phyloP scores from a whole-genome alignment of 306 rosid genomes.

The Clitoria ternatea region DNA sequence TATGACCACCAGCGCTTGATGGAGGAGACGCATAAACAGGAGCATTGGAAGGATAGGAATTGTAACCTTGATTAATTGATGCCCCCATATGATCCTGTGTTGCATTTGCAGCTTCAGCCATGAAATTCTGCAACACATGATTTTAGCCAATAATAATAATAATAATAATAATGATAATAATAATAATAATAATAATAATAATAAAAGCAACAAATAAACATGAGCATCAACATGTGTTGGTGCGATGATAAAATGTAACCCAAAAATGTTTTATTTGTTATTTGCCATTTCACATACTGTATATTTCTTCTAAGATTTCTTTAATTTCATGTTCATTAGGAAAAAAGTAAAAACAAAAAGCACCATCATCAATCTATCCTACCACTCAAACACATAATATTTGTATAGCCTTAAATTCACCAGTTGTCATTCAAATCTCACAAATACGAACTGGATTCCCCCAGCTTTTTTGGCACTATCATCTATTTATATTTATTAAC shows the following conservation, averaged over 20 bases:
- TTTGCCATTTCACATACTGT: background rate
- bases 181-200: background rate
- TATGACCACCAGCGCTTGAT: slow-evolving; percentile 30
- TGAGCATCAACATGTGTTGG: background rate
- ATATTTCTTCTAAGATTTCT: background rate
- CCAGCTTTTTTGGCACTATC: background rate
- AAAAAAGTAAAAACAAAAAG: background rate
- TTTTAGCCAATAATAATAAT: background rate
- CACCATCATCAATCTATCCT: background rate
- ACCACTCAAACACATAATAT: background rate
- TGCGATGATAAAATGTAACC: background rate
- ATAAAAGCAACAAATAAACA: background rate
- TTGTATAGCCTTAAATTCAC: background rate
- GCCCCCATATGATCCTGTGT: slow-evolving; percentile 44
- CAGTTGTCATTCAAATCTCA: background rate
- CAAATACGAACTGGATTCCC: background rate
- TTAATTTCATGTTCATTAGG: background rate
- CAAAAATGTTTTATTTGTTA: background rate
- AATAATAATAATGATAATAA: background rate
- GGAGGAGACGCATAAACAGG: slow-evolving; percentile 49
- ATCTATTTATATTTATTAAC: background rate
- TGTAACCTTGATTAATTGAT: slow-evolving; percentile 42
- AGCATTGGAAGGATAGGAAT: slow-evolving; percentile 41
- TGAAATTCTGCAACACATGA: slow-evolving; percentile 48
- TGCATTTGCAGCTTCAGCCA: slow-evolving; percentile 59